Evolutionary conservation across 495 filamentous ascomycete genomes (phyloP).

Genomic region (Hypomontagnella submonticulosa): DNA sequence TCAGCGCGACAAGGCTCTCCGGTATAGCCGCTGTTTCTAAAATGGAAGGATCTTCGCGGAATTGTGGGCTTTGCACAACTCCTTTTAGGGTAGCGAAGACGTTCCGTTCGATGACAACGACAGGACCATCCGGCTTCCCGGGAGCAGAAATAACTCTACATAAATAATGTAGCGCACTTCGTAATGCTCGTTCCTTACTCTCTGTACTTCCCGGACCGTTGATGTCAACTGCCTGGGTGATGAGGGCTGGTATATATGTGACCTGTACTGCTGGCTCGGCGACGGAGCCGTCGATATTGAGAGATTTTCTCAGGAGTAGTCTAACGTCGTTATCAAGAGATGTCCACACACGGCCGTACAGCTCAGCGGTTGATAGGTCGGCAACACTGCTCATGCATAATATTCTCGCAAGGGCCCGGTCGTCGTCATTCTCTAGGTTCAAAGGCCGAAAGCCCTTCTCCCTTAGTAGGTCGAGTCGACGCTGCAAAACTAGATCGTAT

Average conservation of each 20-base stretch:
- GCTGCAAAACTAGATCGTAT: conserved; percentile 51
- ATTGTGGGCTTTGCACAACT: conserved; percentile 30
- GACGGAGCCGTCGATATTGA: conserved; percentile 50
- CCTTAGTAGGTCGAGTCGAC: conserved; percentile 38
- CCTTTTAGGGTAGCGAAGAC: conserved; percentile 24
- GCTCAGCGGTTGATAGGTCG: conserved; percentile 40
- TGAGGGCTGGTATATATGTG: conserved; percentile 51
- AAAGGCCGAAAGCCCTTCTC: conserved; percentile 47
- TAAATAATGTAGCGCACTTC: conserved; percentile 35
- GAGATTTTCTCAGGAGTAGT: conserved; percentile 33
- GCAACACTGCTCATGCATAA: conserved; percentile 53
- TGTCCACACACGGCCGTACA: conserved; percentile 47
- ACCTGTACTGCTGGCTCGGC: conserved; percentile 50
- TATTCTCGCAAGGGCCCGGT: conserved; percentile 50
- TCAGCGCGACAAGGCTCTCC: conserved; percentile 22
- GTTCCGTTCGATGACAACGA: conserved; percentile 40
- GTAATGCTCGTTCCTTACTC: conserved; percentile 27
- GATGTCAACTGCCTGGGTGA: conserved; percentile 36
- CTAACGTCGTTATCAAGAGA: conserved; percentile 39
- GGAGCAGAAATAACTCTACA: conserved; percentile 35
- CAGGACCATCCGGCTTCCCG: conserved; percentile 14
- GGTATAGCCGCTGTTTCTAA: conserved; percentile 32
- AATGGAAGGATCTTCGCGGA: conserved; percentile 31
- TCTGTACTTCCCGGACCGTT: conserved; percentile 16
- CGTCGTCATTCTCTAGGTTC: conserved; percentile 31